Percentiles rank a stretch among this genome's conserved stretches.
phyloP scores from a whole-genome alignment of 2,329 filamentous ascomycete species.

The Fusarium setosum region DNA sequence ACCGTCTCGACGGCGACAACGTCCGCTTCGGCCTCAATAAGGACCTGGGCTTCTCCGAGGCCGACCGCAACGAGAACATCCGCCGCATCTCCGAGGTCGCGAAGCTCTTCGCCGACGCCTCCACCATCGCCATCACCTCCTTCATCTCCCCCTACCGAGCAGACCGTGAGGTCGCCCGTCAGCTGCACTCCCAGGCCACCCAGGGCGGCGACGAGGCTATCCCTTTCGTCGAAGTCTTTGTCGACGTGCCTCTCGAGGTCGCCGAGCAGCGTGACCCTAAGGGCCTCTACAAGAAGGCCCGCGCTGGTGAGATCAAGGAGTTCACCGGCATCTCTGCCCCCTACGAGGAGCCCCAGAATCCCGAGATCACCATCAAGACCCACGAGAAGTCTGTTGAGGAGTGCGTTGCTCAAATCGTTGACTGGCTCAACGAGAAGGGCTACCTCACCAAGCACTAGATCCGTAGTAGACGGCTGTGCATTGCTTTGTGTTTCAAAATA shows the following conservation, averaged over 20 bases:
- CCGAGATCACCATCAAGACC: slow-evolving; percentile 90
- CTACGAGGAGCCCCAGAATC: slow-evolving; percentile 87
- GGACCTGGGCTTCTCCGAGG: slow-evolving; percentile 93
- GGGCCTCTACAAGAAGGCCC: slow-evolving; percentile 96
- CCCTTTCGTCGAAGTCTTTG: slow-evolving; percentile 92
- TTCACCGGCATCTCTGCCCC: slow-evolving; percentile 97
- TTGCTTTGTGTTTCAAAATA: slow-evolving; percentile 29
- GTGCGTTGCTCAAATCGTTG: slow-evolving; percentile 85
- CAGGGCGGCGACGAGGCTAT: slow-evolving; percentile 74
- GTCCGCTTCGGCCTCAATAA: slow-evolving; percentile 98
- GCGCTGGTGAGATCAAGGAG: slow-evolving; percentile 93
- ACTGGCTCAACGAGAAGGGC: slow-evolving; percentile 79
- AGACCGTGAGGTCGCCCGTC: slow-evolving; percentile 84
- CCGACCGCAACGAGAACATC: slow-evolving; percentile 97
- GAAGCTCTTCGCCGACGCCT: slow-evolving; percentile 93
- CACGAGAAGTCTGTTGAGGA: slow-evolving; percentile 88
- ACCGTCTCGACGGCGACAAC: slow-evolving; percentile 98
- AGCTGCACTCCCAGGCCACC: slow-evolving; percentile 73
- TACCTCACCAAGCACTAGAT: slow-evolving; percentile 47
- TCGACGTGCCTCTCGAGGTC: slow-evolving; percentile 91
- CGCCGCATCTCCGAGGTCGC: slow-evolving; percentile 95
- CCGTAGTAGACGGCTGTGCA: slow-evolving; percentile 20
- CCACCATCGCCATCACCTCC: slow-evolving; percentile 88
- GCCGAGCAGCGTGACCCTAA: slow-evolving; percentile 97
- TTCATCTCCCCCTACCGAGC: slow-evolving; percentile 97